Percentiles rank a stretch among this genome's conserved stretches.
Evolutionary conservation across 495 filamentous ascomycete species (phyloP).

Genomic region (Podospora tetraspora): DNA sequence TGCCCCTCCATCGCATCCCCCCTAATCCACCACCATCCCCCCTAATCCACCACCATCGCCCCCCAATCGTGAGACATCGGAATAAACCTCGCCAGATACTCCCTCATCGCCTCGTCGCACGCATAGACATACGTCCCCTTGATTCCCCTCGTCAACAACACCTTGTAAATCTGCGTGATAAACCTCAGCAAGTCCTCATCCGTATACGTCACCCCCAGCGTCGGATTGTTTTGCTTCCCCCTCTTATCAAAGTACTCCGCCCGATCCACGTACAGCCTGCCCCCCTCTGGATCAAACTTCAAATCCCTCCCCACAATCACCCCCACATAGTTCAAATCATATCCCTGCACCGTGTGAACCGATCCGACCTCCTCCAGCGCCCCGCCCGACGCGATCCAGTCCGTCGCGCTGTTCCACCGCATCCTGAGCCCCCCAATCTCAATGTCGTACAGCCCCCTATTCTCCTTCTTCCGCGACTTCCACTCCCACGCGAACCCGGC

Average conservation of each 20-base stretch:
- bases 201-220: neutral
- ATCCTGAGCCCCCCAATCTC: neutral
- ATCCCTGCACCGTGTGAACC: constrained; percentile 4
- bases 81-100: constrained; percentile 1
- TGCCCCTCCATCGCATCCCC: too few species aligned
- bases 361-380: constrained; percentile 5
- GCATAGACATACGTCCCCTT: neutral
- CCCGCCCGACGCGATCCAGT: neutral
- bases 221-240: constrained; percentile 1
- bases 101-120: neutral
- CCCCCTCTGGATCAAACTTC: neutral
- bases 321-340: constrained; percentile 3
- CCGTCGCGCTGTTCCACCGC: neutral
- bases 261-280: neutral
- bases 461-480: neutral
- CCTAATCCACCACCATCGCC: too few species aligned
- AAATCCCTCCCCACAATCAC: constrained; percentile 3
- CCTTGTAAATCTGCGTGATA: neutral
- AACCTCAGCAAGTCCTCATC: neutral
- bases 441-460: neutral
- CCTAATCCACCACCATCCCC: too few species aligned
- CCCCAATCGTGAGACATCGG: neutral
- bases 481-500: constrained; percentile 1
- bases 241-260: constrained; percentile 4
- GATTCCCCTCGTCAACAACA: neutral